Conservation (phyloP, 1,139 yeast species). For the Zygosaccharomyces sapae region DNA sequence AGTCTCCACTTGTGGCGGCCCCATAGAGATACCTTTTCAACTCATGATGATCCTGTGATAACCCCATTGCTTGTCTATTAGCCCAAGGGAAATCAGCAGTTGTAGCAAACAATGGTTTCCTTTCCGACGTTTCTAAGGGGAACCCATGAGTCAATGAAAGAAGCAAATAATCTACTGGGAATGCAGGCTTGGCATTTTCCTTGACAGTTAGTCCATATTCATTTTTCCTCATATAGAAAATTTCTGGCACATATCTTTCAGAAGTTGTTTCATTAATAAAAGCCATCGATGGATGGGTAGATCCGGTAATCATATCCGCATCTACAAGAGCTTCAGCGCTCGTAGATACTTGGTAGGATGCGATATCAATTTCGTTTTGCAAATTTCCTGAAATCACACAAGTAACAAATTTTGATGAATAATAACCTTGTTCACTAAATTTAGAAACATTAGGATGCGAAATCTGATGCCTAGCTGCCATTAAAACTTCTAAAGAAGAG, state of each 20-base stretch:
- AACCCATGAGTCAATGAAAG: constrained; percentile 92
- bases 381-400: constrained; percentile 87
- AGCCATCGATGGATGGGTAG: constrained; percentile 87
- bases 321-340: constrained; percentile 82
- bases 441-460: constrained; percentile 61
- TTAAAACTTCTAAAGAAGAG: constrained; percentile 74
- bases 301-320: constrained; percentile 81
- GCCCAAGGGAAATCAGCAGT: constrained; percentile 61
- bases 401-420: constrained; percentile 87
- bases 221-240: constrained; percentile 76
- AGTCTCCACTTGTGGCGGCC: constrained; percentile 35
- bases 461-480: constrained; percentile 77
- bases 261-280: constrained; percentile 71
- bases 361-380: constrained; percentile 82
- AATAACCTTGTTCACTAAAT: constrained; percentile 62
- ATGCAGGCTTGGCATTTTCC: constrained; percentile 88
- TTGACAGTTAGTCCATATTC: constrained; percentile 87
- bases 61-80: constrained; percentile 71
- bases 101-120: constrained; percentile 36
- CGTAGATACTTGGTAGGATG: constrained; percentile 84
- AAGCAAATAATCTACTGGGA: constrained; percentile 87
- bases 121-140: constrained; percentile 60
- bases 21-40: constrained; percentile 47
- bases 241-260: constrained; percentile 87
- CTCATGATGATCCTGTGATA: constrained; percentile 58